Evolutionary conservation across 2,329 filamentous ascomycete species (phyloP), one percentile per base, ranked within the genome.

Genomic region (Didymella exigua): DNA sequence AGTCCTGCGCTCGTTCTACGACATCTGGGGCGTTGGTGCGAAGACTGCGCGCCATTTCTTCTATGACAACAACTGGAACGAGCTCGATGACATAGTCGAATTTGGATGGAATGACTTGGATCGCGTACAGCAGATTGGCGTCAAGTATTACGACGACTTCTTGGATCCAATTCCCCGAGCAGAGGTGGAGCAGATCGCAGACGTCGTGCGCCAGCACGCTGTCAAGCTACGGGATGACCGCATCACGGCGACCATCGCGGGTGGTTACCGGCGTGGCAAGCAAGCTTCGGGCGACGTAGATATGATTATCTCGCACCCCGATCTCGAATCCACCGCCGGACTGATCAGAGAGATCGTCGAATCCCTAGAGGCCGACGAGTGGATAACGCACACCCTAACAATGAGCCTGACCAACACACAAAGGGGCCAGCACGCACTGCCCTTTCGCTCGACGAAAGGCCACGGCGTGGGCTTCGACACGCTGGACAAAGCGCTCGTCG

Each of bases 111-210:
- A 79, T 18, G 80, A 75, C 0, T 79, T 98, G 1, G 88, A 82
- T 0, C 86, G 92, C 11, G 89, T 91, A 1, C 93, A 97, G 74
- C 92, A 98, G 71, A 96, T 98, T 50, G 93, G 95, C 0, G 80
- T 97, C 38, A 98, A 98, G 71, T 97, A 87, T 75, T 96, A 96
- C 71, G 89, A 96, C 29, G 93, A 98, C 60, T 89, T 99, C 50
- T 78, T 84, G 40, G 75, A 82, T 14, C 86, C 84, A 13, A 90
- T 98, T 4, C 83, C 90, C 0, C 84, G 92, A 1, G 54, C 69
- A 0, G 92, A 98, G 72, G 89, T 91, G 0, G 87, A 91, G 62
- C 67, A 71, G 0, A 96, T 96, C 48, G 85, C 84, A 0, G 66
- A 77, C 4, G 78, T 81, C 1, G 82, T 97, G 14, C 80, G 88